Evolutionary conservation across 2,329 filamentous ascomycete genomes (phyloP).

Genomic region (Xylariaceae sp.): DNA sequence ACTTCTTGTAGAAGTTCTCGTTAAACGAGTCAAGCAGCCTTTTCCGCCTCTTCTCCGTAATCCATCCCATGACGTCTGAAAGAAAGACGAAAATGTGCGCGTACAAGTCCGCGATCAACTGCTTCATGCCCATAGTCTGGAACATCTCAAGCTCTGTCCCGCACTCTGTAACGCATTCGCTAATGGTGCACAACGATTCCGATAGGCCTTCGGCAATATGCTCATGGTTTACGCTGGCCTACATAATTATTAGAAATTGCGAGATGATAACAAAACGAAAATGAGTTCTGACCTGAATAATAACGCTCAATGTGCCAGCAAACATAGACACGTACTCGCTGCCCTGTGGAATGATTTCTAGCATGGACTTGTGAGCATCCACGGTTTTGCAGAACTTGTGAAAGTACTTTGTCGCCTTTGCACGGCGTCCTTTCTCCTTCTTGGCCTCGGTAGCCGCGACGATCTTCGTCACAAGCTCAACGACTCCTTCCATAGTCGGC

Average conservation of each 20-base stretch:
- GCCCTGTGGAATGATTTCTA: conserved; percentile 38
- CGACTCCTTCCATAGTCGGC: conserved; percentile 16
- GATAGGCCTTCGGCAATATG: conserved; percentile 19
- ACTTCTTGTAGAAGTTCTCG: conserved; percentile 20
- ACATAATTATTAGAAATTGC: not conserved
- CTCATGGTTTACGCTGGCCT: conserved; percentile 25
- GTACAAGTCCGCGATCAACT: conserved; percentile 19
- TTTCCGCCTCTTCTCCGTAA: conserved; percentile 16
- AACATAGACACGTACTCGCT: conserved; percentile 41
- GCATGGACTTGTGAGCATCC: conserved; percentile 32
- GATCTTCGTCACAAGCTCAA: conserved; percentile 12
- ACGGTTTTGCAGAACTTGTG: conserved; percentile 36
- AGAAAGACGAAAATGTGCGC: conserved; percentile 22
- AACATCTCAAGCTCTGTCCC: conserved; percentile 22
- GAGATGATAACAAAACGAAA: not conserved
- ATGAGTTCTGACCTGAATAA: conserved; percentile 37
- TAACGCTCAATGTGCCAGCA: conserved; percentile 34
- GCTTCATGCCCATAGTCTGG: conserved; percentile 15
- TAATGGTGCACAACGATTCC: conserved; percentile 21
- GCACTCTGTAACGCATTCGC: conserved; percentile 15
- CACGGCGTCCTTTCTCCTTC: conserved; percentile 16
- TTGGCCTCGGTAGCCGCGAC: not conserved
- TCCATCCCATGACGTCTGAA: conserved; percentile 23
- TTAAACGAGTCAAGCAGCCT: conserved; percentile 26
- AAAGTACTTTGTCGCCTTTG: conserved; percentile 27